Evolutionary conservation across 495 filamentous ascomycete genomes (phyloP).

Genomic region (Annulohypoxylon maeteangense): DNA sequence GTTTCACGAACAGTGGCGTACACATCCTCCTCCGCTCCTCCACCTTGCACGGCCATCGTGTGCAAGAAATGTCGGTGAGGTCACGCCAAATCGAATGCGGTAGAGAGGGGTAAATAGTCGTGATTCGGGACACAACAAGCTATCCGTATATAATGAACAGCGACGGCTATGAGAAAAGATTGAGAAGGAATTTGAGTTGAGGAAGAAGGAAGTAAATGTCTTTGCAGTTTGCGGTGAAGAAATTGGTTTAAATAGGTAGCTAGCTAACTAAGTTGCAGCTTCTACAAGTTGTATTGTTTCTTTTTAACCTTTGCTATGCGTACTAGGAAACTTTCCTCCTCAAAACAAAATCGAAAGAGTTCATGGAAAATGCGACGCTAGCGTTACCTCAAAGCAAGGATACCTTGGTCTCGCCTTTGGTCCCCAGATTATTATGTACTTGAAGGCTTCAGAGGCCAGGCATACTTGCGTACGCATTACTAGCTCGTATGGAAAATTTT

Average conservation of each 20-base stretch:
- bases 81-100: conserved; percentile 21
- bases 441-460: conserved; percentile 8
- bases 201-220: background rate
- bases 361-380: conserved; percentile 39
- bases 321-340: conserved; percentile 14
- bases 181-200: background rate
- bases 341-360: conserved; percentile 31
- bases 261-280: background rate
- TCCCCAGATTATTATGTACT: conserved; percentile 15
- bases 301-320: conserved; percentile 30
- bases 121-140: background rate
- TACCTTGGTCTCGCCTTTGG: conserved; percentile 13
- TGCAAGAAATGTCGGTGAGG: conserved; percentile 29
- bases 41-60: conserved; percentile 53
- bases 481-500: conserved; percentile 6
- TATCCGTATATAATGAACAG: background rate
- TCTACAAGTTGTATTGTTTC: conserved; percentile 9
- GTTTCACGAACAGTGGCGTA: conserved; percentile 64
- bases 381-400: conserved; percentile 23
- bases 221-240: background rate
- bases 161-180: background rate
- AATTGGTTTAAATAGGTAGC: background rate
- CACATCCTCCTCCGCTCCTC: conserved; percentile 59
- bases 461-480: conserved; percentile 9
- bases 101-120: conserved; percentile 25